Base-by-base conservation (phyloP, 495 filamentous ascomycete genomes). In the Tuber microsphaerosporum region DNA sequence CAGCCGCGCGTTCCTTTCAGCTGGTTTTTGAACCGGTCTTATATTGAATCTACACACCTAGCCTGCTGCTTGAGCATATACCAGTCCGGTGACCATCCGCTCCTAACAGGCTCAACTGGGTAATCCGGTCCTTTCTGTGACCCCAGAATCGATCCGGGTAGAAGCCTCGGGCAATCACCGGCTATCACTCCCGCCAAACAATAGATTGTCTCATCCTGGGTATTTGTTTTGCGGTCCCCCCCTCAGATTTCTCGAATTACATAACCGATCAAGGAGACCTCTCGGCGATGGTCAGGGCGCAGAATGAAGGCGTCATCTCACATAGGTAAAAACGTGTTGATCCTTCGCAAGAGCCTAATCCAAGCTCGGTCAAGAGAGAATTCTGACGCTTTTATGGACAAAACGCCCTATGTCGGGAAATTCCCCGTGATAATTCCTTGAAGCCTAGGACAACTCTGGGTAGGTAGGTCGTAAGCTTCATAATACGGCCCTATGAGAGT, bases 151-250 rank as follows among this genome's bases (percentile, higher is more conserved):
- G 16, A 65, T 65, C 26, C 16, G 56, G 0, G 12, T 26, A 17
- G 56, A 14, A 14, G 56, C 14, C 26, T 34, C 17, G 26, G 17
- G 56, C 26, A 31, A 65, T 65, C 56, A 65, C 56, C 26, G 26
- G 56, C 26, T 65, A 65, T 65, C 56, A 65, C 56, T 65, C 56
- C 56, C 56, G 56, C 26, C 34, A 17, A 65, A 65, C 56, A 65
- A 65, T 34, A 26, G 12, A 65, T 34, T 65, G 56, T 34, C 17
- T 19, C 14, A 19, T 17, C 26, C n/a, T 1, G 56, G 56, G 14
- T 12, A 65, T 17, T 16, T 31, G n/a, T 31, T 16, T 61, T 12
- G 51, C n/a, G 16, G n/a, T 34, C 26, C 31, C 31, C 12, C 26
- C 26, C 10, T 9, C 22, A 65, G 56, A 65, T 65, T 31, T 65